A percentile compares a stretch with the other conserved stretches of the same genome.
These are phyloP conservation scores for Cryptococcus depauperatus DNA, from an alignment of 1,284 basidiomycete species.

Conservation along the genomic window DNA sequence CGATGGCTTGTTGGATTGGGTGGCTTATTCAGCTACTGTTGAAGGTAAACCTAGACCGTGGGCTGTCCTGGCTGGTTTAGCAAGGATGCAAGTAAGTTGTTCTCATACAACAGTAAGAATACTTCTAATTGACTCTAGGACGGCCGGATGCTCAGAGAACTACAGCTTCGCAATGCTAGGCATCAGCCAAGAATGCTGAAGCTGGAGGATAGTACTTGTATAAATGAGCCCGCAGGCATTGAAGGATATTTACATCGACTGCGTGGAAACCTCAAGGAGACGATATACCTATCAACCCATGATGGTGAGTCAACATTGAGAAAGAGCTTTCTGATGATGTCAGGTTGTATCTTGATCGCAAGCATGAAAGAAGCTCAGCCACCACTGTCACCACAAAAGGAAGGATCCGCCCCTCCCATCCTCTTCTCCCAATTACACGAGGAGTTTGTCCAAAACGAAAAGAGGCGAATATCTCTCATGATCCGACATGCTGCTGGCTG, in stretches of 20 bases:
- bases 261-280: conserved; percentile 20
- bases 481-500: conserved; percentile 30
- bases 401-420: conserved; percentile 26
- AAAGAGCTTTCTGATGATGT: neutral
- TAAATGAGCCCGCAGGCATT: conserved; percentile 38
- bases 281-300: conserved; percentile 32
- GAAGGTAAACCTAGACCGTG: conserved; percentile 31
- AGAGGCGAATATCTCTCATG: conserved; percentile 23
- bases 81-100: conserved; percentile 24
- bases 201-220: conserved; percentile 32
- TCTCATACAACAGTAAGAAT: neutral
- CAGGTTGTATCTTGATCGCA: conserved; percentile 33
- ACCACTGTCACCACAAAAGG: conserved; percentile 25
- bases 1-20: conserved; percentile 40
- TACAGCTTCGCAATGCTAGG: conserved; percentile 34
- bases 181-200: conserved; percentile 27
- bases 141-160: conserved; percentile 10
- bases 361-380: conserved; percentile 22
- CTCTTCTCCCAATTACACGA: conserved; percentile 30
- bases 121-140: conserved; percentile 1
- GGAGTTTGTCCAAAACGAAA: conserved; percentile 27
- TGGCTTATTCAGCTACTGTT: conserved; percentile 31
- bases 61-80: conserved; percentile 38
- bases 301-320: conserved; percentile 26
- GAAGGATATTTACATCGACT: conserved; percentile 39